Conservation (phyloP, 257 asterid species). For the Petunia secreta region DNA sequence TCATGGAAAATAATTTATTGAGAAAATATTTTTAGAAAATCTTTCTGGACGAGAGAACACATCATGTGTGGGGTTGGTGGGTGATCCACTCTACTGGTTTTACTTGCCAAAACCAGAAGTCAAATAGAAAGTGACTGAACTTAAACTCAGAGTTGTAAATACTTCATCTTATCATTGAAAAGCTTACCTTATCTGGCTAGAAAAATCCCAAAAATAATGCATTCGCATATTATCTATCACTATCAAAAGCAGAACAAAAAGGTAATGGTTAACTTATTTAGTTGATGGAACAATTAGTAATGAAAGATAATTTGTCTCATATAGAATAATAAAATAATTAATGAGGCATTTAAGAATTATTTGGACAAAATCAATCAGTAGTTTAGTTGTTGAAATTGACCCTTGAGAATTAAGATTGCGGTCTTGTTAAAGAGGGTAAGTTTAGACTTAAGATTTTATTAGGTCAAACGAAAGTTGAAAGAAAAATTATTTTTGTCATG, state of each 20-base stretch:
- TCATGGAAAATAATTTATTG: no score
- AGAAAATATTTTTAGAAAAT: no score
- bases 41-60: background rate
- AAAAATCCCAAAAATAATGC: background rate
- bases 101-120: background rate
- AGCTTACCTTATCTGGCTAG: background rate
- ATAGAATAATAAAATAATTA: background rate
- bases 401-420: background rate
- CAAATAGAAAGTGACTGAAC: background rate
- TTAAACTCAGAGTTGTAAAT: background rate
- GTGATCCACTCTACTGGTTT: background rate
- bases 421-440: background rate
- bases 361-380: slow-evolving; percentile 21
- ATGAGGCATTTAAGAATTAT: background rate
- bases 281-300: background rate
- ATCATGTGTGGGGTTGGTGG: background rate
- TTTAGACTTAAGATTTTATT: background rate
- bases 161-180: background rate
- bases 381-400: slow-evolving; percentile 38
- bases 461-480: background rate
- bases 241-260: slow-evolving; percentile 19
- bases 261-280: slow-evolving; percentile 20
- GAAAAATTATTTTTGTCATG: background rate
- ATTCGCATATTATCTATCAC: background rate
- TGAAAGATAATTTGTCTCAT: background rate